Evolutionary conservation across 148 eudicot genomes (phyloP).

Genomic region (Nepenthes mirabilis): DNA sequence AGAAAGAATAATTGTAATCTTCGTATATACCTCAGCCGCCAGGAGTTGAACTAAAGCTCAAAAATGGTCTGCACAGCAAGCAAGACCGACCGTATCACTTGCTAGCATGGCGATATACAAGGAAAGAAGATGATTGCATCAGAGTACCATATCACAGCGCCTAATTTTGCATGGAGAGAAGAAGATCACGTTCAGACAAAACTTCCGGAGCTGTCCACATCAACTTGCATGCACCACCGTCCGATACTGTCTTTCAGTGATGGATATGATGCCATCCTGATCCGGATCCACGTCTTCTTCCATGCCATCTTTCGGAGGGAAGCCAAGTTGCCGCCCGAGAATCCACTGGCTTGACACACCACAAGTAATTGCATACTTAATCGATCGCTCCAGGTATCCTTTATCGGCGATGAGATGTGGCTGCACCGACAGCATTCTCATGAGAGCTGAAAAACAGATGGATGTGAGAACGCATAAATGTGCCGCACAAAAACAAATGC

Average conservation of each 20-base stretch:
- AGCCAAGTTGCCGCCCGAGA: constrained; percentile 46
- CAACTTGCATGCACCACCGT: neutral
- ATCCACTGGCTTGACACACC: constrained; percentile 85
- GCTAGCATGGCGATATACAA: too few relatives aligned
- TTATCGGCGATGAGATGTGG: constrained; percentile 70
- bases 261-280: constrained; percentile 49
- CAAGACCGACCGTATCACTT: too few relatives aligned
- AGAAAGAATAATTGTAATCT: too few relatives aligned
- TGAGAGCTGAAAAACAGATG: constrained; percentile 36
- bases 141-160: too few relatives aligned
- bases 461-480: neutral
- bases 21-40: too few relatives aligned
- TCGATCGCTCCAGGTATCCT: constrained; percentile 48
- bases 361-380: constrained; percentile 66
- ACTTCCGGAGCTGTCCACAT: too few relatives aligned
- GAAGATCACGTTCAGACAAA: too few relatives aligned
- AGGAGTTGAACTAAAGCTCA: too few relatives aligned
- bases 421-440: constrained; percentile 76
- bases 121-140: too few relatives aligned
- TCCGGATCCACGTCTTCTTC: constrained; percentile 51
- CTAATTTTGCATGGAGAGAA: too few relatives aligned
- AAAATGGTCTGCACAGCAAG: too few relatives aligned
- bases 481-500: neutral
- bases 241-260: constrained; percentile 63
- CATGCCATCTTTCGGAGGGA: constrained; percentile 65